Evolutionary conservation across 352 stramenopile species (phyloP).

Genomic region (Phytophthora ramorum): DNA sequence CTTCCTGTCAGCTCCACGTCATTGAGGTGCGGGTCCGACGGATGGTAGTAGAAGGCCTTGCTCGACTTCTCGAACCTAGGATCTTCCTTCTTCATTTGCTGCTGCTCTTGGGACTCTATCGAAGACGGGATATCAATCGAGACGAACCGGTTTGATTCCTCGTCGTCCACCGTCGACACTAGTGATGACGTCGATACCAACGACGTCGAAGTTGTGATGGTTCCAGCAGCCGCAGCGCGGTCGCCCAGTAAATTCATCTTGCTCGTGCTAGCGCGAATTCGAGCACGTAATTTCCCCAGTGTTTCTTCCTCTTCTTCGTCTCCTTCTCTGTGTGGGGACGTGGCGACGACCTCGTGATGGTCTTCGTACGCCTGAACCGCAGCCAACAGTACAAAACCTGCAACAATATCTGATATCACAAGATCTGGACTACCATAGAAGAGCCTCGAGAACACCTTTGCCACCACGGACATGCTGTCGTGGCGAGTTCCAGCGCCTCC

Average conservation of each 20-base stretch:
- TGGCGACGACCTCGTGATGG: slow-evolving; percentile 42
- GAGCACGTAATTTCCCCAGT: slow-evolving; percentile 57
- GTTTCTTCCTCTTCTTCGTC: slow-evolving; percentile 53
- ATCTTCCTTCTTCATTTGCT: slow-evolving; percentile 10
- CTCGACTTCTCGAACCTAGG: slow-evolving; percentile 9
- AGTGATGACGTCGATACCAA: slow-evolving; percentile 25
- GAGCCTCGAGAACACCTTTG: slow-evolving; percentile 83
- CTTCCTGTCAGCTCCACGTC: slow-evolving; percentile 56
- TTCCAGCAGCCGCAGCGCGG: slow-evolving; percentile 1
- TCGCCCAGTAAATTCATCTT: slow-evolving; percentile 24
- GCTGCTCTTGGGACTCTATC: slow-evolving; percentile 13
- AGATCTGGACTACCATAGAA: slow-evolving; percentile 90
- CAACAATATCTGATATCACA: slow-evolving; percentile 89
- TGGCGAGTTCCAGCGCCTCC: slow-evolving; percentile 83
- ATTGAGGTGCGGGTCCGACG: slow-evolving; percentile 40
- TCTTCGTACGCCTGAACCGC: slow-evolving; percentile 86
- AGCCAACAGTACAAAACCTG: slow-evolving; percentile 81
- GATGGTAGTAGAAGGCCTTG: slow-evolving; percentile 47
- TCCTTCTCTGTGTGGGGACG: slow-evolving; percentile 33
- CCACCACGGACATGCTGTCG: slow-evolving; percentile 90
- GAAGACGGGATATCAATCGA: slow-evolving; percentile 53
- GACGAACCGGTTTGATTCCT: slow-evolving; percentile 45
- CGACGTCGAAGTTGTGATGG: slow-evolving; percentile 12
- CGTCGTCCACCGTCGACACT: slow-evolving; percentile 30
- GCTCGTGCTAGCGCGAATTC: slow-evolving; percentile 38